Evolutionary conservation across 345 rosid genomes (phyloP), one percentile per base, ranked within the genome.

Genomic region (Euphorbia tirucalli): DNA sequence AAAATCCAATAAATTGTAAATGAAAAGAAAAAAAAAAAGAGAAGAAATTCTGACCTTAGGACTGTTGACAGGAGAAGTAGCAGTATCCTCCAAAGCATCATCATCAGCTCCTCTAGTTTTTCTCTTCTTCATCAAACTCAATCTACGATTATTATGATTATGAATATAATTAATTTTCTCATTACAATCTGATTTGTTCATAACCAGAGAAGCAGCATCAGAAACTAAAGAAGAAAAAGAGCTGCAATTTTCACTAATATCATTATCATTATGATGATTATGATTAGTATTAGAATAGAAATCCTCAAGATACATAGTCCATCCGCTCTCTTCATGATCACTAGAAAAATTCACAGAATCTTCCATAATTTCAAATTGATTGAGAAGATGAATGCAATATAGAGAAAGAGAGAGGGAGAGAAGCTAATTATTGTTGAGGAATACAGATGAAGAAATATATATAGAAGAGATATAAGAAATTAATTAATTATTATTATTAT

Each of bases 231-330:
- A 77, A 57, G 81, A 75, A 59, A 64, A 73, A 65, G 56, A 75
- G 54, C 59, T 19, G 25, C 11, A 41, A 5, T 62, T 61, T 21
- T 31, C 24, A 27, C 19, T 52, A 59, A 32, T 32, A 37, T 31
- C 27, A 14, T 55, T 39, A 35, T 35, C n/a, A n/a, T n/a, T n/a
- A n/a, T n/a, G n/a, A n/a, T n/a, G n/a, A 10, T 25, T 28, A 14
- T 74, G 58, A 31, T 24, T 77, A 43, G 67, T 48, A 0, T 71
- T 30, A 52, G 75, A 81, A 63, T 71, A 78, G 68, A 77, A 83
- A 74, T 86, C 88, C 13, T 86, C 86, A 31, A 88, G 75, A 72
- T 88, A 88, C 77, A 59, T 80, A 18, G 92, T 88, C 92, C 92
- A 88, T 11, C 88, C 81, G 71, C 92, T 88, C 80, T 85, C 88